phyloP scores from a whole-genome alignment of 345 rosid genomes.

The Populus simonii region DNA sequence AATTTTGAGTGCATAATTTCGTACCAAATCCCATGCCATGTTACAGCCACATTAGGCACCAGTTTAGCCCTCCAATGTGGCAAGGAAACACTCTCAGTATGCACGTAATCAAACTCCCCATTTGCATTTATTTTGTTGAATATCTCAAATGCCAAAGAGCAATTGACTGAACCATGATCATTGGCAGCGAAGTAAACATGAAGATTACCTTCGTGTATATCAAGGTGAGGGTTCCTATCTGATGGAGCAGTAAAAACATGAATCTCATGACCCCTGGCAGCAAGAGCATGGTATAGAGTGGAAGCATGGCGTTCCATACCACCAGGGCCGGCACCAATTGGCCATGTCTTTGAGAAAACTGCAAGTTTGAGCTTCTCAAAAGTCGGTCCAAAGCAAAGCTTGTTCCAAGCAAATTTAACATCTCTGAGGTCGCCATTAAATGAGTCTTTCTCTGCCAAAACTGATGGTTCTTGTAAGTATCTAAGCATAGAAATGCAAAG shows the following conservation, averaged over 20 bases:
- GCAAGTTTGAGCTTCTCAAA: slow-evolving; percentile 65
- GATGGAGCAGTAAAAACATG: slow-evolving; percentile 73
- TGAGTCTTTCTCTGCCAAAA: not conserved
- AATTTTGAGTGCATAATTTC: slow-evolving; percentile 74
- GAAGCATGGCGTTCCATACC: slow-evolving; percentile 81
- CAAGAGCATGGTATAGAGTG: slow-evolving; percentile 53
- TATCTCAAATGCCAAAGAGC: slow-evolving; percentile 52
- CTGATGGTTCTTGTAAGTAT: not conserved
- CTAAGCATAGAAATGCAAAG: slow-evolving; percentile 34
- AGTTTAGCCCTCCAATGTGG: slow-evolving; percentile 60
- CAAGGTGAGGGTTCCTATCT: slow-evolving; percentile 32
- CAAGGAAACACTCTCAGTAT: slow-evolving; percentile 66
- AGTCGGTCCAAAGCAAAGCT: slow-evolving; percentile 50
- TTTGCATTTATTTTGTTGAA: slow-evolving; percentile 38
- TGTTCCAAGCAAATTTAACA: slow-evolving; percentile 59
- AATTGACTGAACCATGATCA: slow-evolving; percentile 54
- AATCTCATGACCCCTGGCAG: slow-evolving; percentile 57
- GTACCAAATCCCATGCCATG: slow-evolving; percentile 78
- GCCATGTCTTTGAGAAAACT: slow-evolving; percentile 73
- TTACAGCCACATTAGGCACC: slow-evolving; percentile 55
- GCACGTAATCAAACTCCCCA: slow-evolving; percentile 55
- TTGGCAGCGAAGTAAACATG: slow-evolving; percentile 61
- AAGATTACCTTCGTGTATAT: slow-evolving; percentile 47
- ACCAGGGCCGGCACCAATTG: slow-evolving; percentile 53
- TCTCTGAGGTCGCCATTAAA: slow-evolving; percentile 61